A percentile compares a stretch with the other conserved stretches of the same genome.
Evolutionary conservation across 2,329 filamentous ascomycete genomes (phyloP).

Genomic region (Penicillium thymicola): DNA sequence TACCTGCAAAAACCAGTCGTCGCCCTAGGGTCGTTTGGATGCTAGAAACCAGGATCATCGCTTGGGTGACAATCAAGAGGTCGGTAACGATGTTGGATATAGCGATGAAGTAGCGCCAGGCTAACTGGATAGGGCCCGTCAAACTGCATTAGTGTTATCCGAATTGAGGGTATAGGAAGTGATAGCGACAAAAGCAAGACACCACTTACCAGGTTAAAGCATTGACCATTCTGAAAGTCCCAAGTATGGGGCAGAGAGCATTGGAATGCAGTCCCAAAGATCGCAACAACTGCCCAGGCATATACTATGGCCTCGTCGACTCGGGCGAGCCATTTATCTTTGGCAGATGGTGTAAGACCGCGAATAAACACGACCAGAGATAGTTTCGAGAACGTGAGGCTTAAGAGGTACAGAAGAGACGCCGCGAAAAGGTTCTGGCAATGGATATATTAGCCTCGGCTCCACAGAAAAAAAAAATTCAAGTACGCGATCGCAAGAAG

Average conservation of each 20-base stretch:
- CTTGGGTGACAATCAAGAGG: slow-evolving; percentile 20
- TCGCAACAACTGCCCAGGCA: slow-evolving; percentile 11
- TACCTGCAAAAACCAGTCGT: slow-evolving; percentile 18
- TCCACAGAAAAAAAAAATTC: neutral
- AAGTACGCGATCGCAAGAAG: neutral
- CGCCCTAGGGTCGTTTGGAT: slow-evolving; percentile 20
- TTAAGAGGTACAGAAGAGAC: slow-evolving; percentile 19
- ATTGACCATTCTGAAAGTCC: slow-evolving; percentile 18
- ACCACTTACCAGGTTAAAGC: slow-evolving; percentile 18
- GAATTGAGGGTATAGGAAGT: neutral
- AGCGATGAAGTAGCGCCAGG: slow-evolving; percentile 19
- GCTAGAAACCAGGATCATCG: slow-evolving; percentile 17
- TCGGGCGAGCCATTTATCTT: slow-evolving; percentile 16
- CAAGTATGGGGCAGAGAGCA: slow-evolving; percentile 18
- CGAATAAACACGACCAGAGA: slow-evolving; percentile 24
- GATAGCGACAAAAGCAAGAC: neutral
- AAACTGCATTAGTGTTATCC: neutral
- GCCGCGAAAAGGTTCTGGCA: slow-evolving; percentile 20
- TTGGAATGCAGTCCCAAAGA: slow-evolving; percentile 21
- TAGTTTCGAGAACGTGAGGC: slow-evolving; percentile 24
- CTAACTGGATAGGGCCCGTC: neutral
- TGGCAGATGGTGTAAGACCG: slow-evolving; percentile 16
- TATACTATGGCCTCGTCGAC: slow-evolving; percentile 13
- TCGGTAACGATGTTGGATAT: slow-evolving; percentile 24
- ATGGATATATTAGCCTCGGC: neutral